phyloP scores from a whole-genome alignment of 441 rosid genomes.

The Hura crepitans region DNA sequence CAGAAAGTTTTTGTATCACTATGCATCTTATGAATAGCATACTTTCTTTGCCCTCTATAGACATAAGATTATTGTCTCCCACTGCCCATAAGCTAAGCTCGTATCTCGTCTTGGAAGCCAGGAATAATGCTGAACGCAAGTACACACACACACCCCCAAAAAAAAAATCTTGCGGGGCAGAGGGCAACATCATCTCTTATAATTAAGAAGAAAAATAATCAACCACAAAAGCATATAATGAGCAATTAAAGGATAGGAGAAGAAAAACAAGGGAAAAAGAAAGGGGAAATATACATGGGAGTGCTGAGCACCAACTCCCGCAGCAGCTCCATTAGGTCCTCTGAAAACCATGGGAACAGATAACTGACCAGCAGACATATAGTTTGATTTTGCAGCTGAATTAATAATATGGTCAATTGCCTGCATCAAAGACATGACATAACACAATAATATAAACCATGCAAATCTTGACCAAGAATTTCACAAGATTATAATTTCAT shows the following conservation, averaged over 20 bases:
- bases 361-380: conserved; percentile 91
- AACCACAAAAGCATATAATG: neutral
- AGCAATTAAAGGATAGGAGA: neutral
- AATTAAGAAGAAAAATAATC: neutral
- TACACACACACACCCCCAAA: too few relatives aligned
- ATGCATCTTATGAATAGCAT: neutral
- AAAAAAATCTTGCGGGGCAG: neutral
- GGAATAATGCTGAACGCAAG: neutral
- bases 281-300: conserved; percentile 47
- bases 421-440: conserved; percentile 33
- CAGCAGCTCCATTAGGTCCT: conserved; percentile 98
- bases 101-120: neutral
- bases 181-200: neutral
- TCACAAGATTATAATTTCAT: neutral
- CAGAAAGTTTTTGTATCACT: neutral
- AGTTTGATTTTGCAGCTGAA: conserved; percentile 84
- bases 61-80: neutral
- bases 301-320: conserved; percentile 95
- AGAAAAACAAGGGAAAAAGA: neutral
- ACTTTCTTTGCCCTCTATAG: neutral
- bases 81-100: neutral
- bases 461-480: neutral
- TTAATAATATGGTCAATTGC: conserved; percentile 94
- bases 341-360: conserved; percentile 82
- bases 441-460: neutral